phyloP scores from a whole-genome alignment of 2,329 filamentous ascomycete species.

The Venturiaceae sp. region DNA sequence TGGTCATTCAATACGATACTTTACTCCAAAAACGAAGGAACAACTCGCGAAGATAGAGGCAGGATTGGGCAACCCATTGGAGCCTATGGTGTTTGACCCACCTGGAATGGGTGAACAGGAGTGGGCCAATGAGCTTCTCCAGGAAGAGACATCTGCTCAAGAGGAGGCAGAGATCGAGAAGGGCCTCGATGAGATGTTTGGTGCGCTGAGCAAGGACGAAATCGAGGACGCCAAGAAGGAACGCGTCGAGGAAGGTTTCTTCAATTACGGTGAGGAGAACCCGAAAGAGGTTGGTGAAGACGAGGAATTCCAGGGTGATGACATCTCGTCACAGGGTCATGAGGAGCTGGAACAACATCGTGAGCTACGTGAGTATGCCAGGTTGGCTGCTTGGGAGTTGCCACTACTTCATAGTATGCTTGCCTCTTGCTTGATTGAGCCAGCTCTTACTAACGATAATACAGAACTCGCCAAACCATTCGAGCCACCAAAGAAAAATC shows the following conservation, averaged over 20 bases:
- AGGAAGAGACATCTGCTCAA: not conserved
- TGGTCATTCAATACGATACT: not conserved
- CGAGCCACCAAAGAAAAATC: conserved; percentile 52
- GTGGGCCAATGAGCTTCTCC: not conserved
- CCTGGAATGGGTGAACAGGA: too few relatives aligned
- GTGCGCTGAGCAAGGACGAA: not conserved
- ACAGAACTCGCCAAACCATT: conserved; percentile 79
- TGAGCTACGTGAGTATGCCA: conserved; percentile 79
- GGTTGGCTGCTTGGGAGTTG: conserved; percentile 91
- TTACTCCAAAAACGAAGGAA: not conserved
- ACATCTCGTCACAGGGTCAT: conserved; percentile 47
- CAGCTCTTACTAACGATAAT: not conserved
- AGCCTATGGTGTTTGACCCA: too few relatives aligned
- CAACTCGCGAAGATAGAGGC: not conserved
- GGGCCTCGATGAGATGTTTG: not conserved
- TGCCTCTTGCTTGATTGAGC: not conserved
- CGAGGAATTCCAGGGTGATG: conserved; percentile 6
- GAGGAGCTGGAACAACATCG: conserved; percentile 79
- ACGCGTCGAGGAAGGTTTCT: not conserved
- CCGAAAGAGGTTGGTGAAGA: not conserved
- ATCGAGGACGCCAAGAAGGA: not conserved
- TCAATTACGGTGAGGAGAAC: conserved; percentile 6
- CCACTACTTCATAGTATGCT: conserved; percentile 74
- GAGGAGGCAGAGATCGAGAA: not conserved
- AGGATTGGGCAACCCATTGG: not conserved